A percentile compares a stretch with the other conserved stretches of the same genome.
Evolutionary conservation across 106 monocot species (phyloP).

Genomic region (Dioscorea dumetorum): DNA sequence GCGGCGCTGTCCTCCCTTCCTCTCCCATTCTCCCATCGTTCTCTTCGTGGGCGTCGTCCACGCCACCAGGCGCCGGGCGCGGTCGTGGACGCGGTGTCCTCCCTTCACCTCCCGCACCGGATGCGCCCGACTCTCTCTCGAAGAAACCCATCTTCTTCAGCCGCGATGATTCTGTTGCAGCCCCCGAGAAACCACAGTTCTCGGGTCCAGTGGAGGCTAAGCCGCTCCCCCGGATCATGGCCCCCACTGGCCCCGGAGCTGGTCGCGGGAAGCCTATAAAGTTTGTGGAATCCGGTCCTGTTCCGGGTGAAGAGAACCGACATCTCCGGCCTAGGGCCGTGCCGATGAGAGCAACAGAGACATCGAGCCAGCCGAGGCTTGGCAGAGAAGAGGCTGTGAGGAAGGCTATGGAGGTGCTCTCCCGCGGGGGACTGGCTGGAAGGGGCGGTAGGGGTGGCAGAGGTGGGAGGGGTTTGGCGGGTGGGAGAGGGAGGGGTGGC

Average conservation of each 20-base stretch:
- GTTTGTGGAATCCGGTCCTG: neutral
- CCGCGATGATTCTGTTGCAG: slow-evolving; percentile 1
- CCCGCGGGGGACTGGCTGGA: slow-evolving; percentile 16
- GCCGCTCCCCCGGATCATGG: slow-evolving; percentile 6
- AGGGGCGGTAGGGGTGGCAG: slow-evolving; percentile 25
- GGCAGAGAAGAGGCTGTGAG: slow-evolving; percentile 35
- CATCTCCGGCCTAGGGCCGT: slow-evolving; percentile 22
- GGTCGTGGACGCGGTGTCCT: slow-evolving; percentile 26
- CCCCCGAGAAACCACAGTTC: neutral
- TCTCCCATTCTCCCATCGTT: slow-evolving; percentile 8
- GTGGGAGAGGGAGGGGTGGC: slow-evolving; percentile 11
- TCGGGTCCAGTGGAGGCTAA: neutral
- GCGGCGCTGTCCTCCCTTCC: slow-evolving; percentile 9
- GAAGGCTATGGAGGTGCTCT: slow-evolving; percentile 49
- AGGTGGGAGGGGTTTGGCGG: slow-evolving; percentile 14
- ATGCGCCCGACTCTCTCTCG: slow-evolving; percentile 1
- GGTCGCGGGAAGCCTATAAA: slow-evolving; percentile 53
- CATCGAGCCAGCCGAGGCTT: slow-evolving; percentile 16
- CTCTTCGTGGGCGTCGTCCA: slow-evolving; percentile 8
- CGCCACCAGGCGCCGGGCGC: slow-evolving; percentile 4
- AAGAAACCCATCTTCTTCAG: slow-evolving; percentile 42
- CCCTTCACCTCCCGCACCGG: neutral
- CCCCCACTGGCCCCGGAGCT: slow-evolving; percentile 18
- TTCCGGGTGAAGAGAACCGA: slow-evolving; percentile 40
- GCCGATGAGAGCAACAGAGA: neutral